Base-by-base conservation (phyloP, 352 stramenopile genomes). In the Pythium rishiriense region DNA sequence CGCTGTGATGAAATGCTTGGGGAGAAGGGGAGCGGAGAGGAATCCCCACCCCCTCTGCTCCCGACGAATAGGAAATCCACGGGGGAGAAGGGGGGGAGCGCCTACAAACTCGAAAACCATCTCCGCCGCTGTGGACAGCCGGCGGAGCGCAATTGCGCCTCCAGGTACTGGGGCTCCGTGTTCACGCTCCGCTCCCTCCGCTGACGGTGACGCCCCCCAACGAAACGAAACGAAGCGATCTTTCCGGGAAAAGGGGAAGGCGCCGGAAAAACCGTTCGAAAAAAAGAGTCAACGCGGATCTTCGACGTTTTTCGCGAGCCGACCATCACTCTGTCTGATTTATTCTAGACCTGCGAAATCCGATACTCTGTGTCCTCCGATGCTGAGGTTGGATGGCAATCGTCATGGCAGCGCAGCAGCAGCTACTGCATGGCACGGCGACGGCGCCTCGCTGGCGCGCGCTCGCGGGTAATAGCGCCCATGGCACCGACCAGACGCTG, bases 321-420 rank as follows among this genome's bases (percentile, higher is more conserved):
- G 57, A 64, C 57, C 45, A 57, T 64, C 57, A 64, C 57, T 64
- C 57, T 43, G 28, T n/a, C 24, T 48, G 14, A 48, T 54, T 54
- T 25, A 10, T 41, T 26, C 14, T 5, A 9, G 31, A 57, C 50
- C 50, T 57, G 5, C 41, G 29, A 57, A 57, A 57, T 22, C 50
- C 26, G n/a, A 57, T 57, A 42, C 17, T 4, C 46, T 53, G 3
- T n/a, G n/a, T n/a, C 6, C 14, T 55, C 42, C 26, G 19, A 11
- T 37, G 31, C 6, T 11, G 6, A 6, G 6, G 11, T 41, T 2
- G 35, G 9, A 15, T 41, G 9, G 17, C 35, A 11, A 33, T 22
- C 45, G 45, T 9, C 22, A 51, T 51, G 45, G 45, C 45, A n/a
- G 21, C 45, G 45, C 22, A 41, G 35, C 35, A 41, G 35, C 45